These are phyloP conservation scores for Debaryomyces sp. DNA, from an alignment of 1,139 yeast species.

Conservation along the genomic window DNA sequence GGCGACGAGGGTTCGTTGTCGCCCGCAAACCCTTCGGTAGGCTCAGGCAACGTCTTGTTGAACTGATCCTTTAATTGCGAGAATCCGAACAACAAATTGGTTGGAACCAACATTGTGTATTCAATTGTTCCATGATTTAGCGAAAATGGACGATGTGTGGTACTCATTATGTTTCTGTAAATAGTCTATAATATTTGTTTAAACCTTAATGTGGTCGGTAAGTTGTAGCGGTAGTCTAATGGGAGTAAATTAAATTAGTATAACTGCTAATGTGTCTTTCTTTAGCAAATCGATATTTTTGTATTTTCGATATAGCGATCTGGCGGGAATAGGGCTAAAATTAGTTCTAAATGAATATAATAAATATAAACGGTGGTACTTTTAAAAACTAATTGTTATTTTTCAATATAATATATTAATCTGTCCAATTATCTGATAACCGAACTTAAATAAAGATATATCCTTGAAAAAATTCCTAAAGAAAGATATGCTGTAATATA, in stretches of 20 bases:
- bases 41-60: constrained; percentile 71
- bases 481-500: neutral
- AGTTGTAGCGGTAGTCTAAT: neutral
- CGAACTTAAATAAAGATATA: neutral
- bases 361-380: constrained; percentile 5
- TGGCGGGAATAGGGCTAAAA: neutral
- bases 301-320: neutral
- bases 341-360: constrained; percentile 1
- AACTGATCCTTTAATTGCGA: constrained; percentile 90
- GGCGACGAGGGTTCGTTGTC: constrained; percentile 91
- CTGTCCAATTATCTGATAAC: neutral
- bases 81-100: constrained; percentile 74
- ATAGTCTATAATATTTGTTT: constrained; percentile 4
- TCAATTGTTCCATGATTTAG: constrained; percentile 86
- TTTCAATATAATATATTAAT: neutral
- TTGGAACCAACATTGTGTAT: constrained; percentile 85
- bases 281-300: neutral
- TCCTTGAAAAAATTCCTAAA: neutral
- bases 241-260: neutral
- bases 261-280: neutral
- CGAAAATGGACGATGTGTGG: constrained; percentile 65
- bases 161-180: constrained; percentile 19
- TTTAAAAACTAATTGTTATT: constrained; percentile 1
- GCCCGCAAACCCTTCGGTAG: constrained; percentile 82
- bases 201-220: neutral